Percentiles rank a stretch among this genome's conserved stretches.
Evolutionary conservation across 345 rosid species (phyloP).

Genomic region (Arabis alpina): DNA sequence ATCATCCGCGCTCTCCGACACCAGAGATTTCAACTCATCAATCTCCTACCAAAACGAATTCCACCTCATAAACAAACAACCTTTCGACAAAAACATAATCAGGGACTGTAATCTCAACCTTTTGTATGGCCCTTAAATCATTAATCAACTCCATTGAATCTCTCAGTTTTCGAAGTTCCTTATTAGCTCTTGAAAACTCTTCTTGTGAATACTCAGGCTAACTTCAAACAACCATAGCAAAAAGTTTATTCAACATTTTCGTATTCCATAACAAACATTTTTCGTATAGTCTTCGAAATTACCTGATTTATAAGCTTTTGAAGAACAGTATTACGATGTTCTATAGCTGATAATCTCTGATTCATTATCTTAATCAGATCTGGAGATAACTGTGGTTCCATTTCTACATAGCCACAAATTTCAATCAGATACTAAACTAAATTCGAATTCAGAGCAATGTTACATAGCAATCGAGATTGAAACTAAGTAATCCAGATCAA

Average conservation of each 20-base stretch:
- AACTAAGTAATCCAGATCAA: background rate
- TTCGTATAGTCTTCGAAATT: background rate
- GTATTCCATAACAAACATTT: background rate
- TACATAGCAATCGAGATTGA: no score
- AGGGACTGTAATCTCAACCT: constrained; percentile 46
- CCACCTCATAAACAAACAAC: background rate
- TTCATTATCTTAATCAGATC: constrained; percentile 85
- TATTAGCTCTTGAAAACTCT: constrained; percentile 80
- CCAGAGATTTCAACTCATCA: constrained; percentile 66
- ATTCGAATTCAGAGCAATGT: no score
- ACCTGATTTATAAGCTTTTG: constrained; percentile 73
- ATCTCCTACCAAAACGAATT: constrained; percentile 59
- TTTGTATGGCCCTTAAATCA: constrained; percentile 70
- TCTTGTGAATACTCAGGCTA: constrained; percentile 87
- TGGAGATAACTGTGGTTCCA: constrained; percentile 58
- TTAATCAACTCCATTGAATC: constrained; percentile 76
- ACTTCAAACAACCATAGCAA: constrained; percentile 57
- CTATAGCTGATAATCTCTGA: constrained; percentile 67
- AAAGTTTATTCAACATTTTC: constrained; percentile 31
- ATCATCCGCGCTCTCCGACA: constrained; percentile 68
- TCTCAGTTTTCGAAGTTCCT: constrained; percentile 83
- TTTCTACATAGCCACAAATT: constrained; percentile 45
- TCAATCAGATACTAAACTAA: constrained; percentile 12
- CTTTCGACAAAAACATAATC: background rate
- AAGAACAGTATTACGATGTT: constrained; percentile 59